Evolutionary conservation across 495 filamentous ascomycete species (phyloP).

Genomic region (Choiromyces venosus): DNA sequence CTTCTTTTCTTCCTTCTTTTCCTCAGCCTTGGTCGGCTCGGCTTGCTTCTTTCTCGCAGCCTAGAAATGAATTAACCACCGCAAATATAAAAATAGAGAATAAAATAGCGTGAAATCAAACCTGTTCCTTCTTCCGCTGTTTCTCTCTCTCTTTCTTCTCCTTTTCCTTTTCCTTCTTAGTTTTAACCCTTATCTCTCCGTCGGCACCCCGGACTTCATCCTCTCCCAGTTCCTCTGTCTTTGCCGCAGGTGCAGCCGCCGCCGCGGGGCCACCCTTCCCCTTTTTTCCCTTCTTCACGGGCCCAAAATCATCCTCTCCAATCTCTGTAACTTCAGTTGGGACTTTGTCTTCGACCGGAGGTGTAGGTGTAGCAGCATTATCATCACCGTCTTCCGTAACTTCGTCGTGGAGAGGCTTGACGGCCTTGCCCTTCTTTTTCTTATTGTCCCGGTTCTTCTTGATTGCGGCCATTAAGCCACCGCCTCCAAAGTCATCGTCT

Average conservation of each 20-base stretch:
- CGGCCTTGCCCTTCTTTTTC: constrained; percentile 69
- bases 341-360: constrained; percentile 59
- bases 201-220: constrained; percentile 50
- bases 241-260: constrained; percentile 28
- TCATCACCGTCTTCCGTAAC: constrained; percentile 72
- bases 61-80: constrained; percentile 42
- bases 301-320: constrained; percentile 76
- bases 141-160: constrained; percentile 91
- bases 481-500: constrained; percentile 51
- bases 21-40: constrained; percentile 56
- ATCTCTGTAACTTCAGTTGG: constrained; percentile 73
- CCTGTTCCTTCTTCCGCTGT: constrained; percentile 71
- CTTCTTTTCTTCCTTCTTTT: constrained; percentile 79
- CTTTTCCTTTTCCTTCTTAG: constrained; percentile 86
- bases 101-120: constrained; percentile 36
- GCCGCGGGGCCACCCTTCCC: constrained; percentile 46
- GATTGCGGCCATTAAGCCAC: constrained; percentile 76
- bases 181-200: constrained; percentile 54
- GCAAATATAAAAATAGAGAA: background rate
- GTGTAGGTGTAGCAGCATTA: constrained; percentile 50
- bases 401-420: constrained; percentile 51
- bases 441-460: constrained; percentile 87
- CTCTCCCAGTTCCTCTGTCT: constrained; percentile 43
- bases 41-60: constrained; percentile 60
- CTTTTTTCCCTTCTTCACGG: constrained; percentile 62